These are phyloP conservation scores for Allium sativum DNA, from an alignment of 106 monocot genomes.

Conservation along the genomic window DNA sequence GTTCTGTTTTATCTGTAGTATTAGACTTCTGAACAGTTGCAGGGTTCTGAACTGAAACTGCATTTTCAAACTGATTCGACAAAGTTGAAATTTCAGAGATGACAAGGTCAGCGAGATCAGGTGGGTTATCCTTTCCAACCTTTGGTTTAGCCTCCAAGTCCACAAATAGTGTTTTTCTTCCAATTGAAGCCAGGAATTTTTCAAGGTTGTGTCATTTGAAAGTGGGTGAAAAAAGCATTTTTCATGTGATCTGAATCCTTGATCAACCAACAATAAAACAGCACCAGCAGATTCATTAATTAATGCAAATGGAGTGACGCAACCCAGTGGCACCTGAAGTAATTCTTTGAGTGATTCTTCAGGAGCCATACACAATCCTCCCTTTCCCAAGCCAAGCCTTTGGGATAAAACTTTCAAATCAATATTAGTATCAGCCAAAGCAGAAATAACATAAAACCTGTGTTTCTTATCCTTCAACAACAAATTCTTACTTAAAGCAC, in stretches of 20 bases:
- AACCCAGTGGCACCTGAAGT: slow-evolving; percentile 87
- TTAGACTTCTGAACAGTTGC: not conserved
- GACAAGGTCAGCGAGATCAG: slow-evolving; percentile 80
- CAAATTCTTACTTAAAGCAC: slow-evolving; percentile 75
- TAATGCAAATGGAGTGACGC: slow-evolving; percentile 87
- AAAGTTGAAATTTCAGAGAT: slow-evolving; percentile 33
- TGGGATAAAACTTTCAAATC: slow-evolving; percentile 81
- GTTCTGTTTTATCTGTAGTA: no score
- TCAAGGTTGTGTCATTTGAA: slow-evolving; percentile 83
- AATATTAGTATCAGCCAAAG: no score
- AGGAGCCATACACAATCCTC: slow-evolving; percentile 96
- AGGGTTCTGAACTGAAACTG: not conserved
- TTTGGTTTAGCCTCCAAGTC: slow-evolving; percentile 73
- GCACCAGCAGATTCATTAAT: slow-evolving; percentile 80
- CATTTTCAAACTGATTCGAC: slow-evolving; percentile 3
- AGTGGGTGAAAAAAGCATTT: slow-evolving; percentile 85
- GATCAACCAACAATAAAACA: slow-evolving; percentile 81
- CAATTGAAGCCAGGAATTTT: slow-evolving; percentile 75
- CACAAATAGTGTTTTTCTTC: slow-evolving; percentile 64
- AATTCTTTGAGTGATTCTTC: slow-evolving; percentile 85
- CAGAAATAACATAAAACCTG: slow-evolving; percentile 71
- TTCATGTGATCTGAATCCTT: slow-evolving; percentile 72
- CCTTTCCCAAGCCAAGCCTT: slow-evolving; percentile 91
- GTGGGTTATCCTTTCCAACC: slow-evolving; percentile 81
- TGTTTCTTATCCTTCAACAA: slow-evolving; percentile 95